phyloP scores from a whole-genome alignment of 2,329 filamentous ascomycete species.

The Colletotrichum karsti region DNA sequence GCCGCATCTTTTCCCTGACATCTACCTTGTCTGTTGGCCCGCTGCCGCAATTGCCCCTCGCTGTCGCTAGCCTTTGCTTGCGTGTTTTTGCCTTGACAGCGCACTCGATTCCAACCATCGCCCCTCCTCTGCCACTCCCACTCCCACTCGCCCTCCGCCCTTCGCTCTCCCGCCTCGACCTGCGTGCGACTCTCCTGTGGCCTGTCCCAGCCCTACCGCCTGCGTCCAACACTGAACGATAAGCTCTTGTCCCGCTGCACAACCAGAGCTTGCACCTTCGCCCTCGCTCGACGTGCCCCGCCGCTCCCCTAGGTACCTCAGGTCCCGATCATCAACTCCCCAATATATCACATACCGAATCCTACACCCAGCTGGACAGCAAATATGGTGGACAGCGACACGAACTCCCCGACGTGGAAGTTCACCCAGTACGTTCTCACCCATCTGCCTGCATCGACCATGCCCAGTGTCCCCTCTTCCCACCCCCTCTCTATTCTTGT shows the following conservation, averaged over 20 bases:
- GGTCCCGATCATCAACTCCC: background rate
- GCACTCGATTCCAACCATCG: background rate
- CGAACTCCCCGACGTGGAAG: conserved; percentile 97
- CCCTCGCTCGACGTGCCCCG: conserved; percentile 19
- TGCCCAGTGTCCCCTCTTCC: background rate
- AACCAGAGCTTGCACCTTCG: conserved; percentile 3
- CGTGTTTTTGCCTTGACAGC: conserved; percentile 13
- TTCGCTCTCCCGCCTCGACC: background rate
- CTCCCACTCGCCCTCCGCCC: too few relatives aligned
- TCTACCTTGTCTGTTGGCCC: background rate
- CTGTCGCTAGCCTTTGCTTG: background rate
- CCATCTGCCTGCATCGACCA: conserved; percentile 1
- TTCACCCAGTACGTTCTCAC: conserved; percentile 88
- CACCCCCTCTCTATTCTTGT: too few relatives aligned
- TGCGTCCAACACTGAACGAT: conserved; percentile 4
- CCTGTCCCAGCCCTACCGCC: conserved; percentile 2
- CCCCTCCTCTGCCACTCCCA: too few relatives aligned
- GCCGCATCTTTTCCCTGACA: background rate
- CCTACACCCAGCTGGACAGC: conserved; percentile 26
- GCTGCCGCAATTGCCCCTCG: conserved; percentile 10
- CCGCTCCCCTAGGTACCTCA: background rate
- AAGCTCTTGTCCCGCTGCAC: background rate
- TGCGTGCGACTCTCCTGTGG: conserved; percentile 1
- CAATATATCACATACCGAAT: background rate
- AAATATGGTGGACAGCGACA: conserved; percentile 97